These are phyloP conservation scores for Populus nigra DNA, from an alignment of 345 rosid species.

Conservation along the genomic window DNA sequence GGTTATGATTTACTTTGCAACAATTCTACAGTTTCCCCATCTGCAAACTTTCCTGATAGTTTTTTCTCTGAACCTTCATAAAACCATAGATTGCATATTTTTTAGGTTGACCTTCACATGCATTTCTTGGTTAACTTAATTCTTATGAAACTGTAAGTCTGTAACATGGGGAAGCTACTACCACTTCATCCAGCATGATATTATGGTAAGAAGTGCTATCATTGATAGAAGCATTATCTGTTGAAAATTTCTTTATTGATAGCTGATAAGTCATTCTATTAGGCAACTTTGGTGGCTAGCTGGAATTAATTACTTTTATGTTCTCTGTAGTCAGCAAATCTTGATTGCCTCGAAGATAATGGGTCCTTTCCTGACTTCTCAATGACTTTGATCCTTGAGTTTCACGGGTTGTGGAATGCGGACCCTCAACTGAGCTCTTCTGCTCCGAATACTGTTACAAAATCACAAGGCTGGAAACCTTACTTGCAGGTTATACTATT, in stretches of 20 bases:
- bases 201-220: not conserved
- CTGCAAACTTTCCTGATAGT: not conserved
- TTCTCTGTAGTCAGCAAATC: not conserved
- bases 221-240: not conserved
- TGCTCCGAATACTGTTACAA: not conserved
- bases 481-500: conserved; percentile 7
- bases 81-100: not conserved
- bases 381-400: not conserved
- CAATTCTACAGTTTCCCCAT: not conserved
- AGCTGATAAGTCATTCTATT: not conserved
- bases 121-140: not conserved
- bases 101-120: not conserved
- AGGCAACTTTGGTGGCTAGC: not conserved
- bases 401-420: not conserved
- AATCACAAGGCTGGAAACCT: conserved; percentile 4
- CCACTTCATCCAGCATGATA: not conserved
- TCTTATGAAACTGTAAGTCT: not conserved
- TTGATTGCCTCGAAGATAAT: not conserved
- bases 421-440: conserved; percentile 2
- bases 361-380: not conserved
- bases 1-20: not conserved
- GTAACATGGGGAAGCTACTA: not conserved
- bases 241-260: too few species aligned
- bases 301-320: not conserved
- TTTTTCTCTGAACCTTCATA: not conserved